Conservation (phyloP, 1,139 yeast species). For the Saccharomyces hybrid region DNA sequence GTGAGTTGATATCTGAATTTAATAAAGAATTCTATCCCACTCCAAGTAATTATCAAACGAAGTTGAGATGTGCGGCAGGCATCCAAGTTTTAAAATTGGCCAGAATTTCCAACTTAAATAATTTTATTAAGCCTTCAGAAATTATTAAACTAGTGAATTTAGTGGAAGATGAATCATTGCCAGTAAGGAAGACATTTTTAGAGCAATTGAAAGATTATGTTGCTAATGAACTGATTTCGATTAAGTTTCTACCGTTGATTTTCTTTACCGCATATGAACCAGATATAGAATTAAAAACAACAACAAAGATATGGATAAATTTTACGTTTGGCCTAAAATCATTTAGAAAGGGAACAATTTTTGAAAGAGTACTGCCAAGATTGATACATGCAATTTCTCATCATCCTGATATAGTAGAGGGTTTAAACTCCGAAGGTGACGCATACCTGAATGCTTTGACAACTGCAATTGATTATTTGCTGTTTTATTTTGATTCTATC, state of each 20-base stretch:
- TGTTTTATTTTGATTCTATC: slow-evolving; percentile 53
- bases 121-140: slow-evolving; percentile 45
- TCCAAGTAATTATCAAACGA: slow-evolving; percentile 53
- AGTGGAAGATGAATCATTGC: slow-evolving; percentile 57
- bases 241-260: slow-evolving; percentile 56
- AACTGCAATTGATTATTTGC: slow-evolving; percentile 51
- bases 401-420: slow-evolving; percentile 56
- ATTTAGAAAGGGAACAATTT: slow-evolving; percentile 39
- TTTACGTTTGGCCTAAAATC: slow-evolving; percentile 45
- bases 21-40: slow-evolving; percentile 48
- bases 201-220: slow-evolving; percentile 46
- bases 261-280: slow-evolving; percentile 79
- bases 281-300: slow-evolving; percentile 40
- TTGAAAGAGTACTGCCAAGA: slow-evolving; percentile 61
- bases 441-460: slow-evolving; percentile 37
- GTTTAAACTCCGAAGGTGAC: slow-evolving; percentile 31
- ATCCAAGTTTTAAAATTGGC: slow-evolving; percentile 58
- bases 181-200: slow-evolving; percentile 51
- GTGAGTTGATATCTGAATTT: slow-evolving; percentile 57
- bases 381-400: slow-evolving; percentile 67
- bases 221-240: slow-evolving; percentile 49
- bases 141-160: slow-evolving; percentile 50
- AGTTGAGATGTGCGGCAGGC: slow-evolving; percentile 66
- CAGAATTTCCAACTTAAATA: slow-evolving; percentile 45
- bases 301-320: slow-evolving; percentile 63